Conservation (phyloP, 768 basidiomycete species). For the Lepiota subincarnata region DNA sequence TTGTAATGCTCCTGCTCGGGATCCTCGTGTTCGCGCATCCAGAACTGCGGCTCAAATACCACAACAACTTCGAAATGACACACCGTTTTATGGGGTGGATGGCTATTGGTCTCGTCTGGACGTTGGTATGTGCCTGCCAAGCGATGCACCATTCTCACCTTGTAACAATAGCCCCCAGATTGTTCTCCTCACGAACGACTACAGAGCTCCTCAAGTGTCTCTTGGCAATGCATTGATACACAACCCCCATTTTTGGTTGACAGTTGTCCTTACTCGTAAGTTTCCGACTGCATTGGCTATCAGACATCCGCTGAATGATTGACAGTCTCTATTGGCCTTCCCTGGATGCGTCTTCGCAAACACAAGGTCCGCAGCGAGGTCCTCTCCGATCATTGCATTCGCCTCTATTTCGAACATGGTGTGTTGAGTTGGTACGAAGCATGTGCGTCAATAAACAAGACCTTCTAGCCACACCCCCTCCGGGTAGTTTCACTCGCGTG, state of each 20-base stretch:
- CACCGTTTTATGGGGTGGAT: constrained; percentile 46
- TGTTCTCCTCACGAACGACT: constrained; percentile 21
- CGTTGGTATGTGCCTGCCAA: background rate
- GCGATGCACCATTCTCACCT: background rate
- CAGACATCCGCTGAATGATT: constrained; percentile 13
- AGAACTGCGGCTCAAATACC: constrained; percentile 38
- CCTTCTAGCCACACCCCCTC: constrained; percentile 13
- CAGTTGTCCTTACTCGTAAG: constrained; percentile 24
- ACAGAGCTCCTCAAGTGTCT: constrained; percentile 27
- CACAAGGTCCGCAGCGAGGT: constrained; percentile 44
- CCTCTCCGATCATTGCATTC: constrained; percentile 49
- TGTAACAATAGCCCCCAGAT: background rate
- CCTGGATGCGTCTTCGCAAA: constrained; percentile 49
- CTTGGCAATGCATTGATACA: constrained; percentile 40
- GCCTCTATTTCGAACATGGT: constrained; percentile 49
- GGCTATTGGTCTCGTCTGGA: constrained; percentile 6
- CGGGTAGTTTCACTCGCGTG: constrained; percentile 16
- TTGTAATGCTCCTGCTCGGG: constrained; percentile 39
- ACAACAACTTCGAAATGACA: constrained; percentile 51
- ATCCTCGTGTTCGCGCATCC: constrained; percentile 51
- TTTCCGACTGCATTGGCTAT: constrained; percentile 17
- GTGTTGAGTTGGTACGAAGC: constrained; percentile 30
- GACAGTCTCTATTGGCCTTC: constrained; percentile 38
- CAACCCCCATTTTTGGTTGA: constrained; percentile 46
- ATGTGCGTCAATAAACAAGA: constrained; percentile 10